These are phyloP conservation scores for Populus davidiana DNA, from an alignment of 345 rosid species.

Conservation along the genomic window DNA sequence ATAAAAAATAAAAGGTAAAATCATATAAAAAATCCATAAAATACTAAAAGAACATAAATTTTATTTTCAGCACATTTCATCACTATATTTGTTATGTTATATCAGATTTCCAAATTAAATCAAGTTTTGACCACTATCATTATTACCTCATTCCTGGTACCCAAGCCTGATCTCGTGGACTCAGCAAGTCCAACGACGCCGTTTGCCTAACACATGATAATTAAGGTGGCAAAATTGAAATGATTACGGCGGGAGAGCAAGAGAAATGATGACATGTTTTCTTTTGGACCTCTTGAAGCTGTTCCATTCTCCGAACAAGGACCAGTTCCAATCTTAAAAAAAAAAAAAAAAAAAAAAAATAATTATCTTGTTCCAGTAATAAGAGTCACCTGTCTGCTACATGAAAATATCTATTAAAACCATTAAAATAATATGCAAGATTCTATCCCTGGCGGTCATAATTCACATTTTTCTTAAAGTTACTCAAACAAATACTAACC, in stretches of 20 bases:
- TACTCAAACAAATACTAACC: not conserved
- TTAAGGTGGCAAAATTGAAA: slow-evolving; percentile 15
- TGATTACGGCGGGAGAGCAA: slow-evolving; percentile 42
- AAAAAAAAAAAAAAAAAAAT: slow-evolving; percentile 17
- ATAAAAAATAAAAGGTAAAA: no score
- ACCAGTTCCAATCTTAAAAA: slow-evolving; percentile 3
- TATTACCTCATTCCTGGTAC: not conserved
- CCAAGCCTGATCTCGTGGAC: not conserved
- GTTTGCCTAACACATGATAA: not conserved
- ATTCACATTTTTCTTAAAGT: not conserved
- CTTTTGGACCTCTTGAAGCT: not conserved
- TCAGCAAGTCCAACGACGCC: slow-evolving; percentile 7
- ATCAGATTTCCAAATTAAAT: not conserved
- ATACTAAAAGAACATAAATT: no score
- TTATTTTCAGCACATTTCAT: not conserved
- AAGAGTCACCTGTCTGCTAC: not conserved
- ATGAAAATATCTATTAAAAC: not conserved
- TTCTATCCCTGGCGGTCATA: slow-evolving; percentile 23
- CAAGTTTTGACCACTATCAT: no score
- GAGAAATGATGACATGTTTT: slow-evolving; percentile 18
- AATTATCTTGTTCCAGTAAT: not conserved
- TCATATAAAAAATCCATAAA: no score
- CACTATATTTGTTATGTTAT: no score
- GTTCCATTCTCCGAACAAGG: slow-evolving; percentile 26
- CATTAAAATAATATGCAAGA: slow-evolving; percentile 18